A percentile compares a stretch with the other conserved stretches of the same genome.
These are phyloP conservation scores for Coniophora puteana DNA, from an alignment of 1,284 basidiomycete genomes.

Conservation along the genomic window DNA sequence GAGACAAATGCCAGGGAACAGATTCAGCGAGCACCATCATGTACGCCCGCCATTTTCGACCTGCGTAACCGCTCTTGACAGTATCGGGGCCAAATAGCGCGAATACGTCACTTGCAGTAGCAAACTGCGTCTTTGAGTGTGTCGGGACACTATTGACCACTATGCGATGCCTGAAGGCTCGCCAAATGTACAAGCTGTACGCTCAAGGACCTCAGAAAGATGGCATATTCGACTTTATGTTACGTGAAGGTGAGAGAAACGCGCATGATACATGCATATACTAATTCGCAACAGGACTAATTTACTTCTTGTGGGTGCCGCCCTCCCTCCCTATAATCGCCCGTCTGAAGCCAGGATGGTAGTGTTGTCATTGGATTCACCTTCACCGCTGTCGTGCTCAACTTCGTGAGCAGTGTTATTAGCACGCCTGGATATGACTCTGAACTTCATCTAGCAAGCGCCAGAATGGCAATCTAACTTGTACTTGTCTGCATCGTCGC, in stretches of 20 bases:
- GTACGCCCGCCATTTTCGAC: too few species aligned
- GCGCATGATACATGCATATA: background rate
- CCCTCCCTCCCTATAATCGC: too few species aligned
- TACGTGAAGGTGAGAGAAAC: conserved; percentile 21
- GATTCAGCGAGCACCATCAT: background rate
- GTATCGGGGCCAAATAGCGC: too few species aligned
- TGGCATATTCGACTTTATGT: conserved; percentile 13
- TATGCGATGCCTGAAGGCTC: conserved; percentile 25
- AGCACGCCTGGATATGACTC: background rate
- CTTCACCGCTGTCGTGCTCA: conserved; percentile 22
- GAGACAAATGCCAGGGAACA: conserved; percentile 12
- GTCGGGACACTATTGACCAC: conserved; percentile 23
- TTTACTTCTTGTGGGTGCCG: conserved; percentile 24
- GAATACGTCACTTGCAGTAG: conserved; percentile 24
- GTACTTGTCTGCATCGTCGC: too few species aligned
- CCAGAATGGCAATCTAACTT: background rate
- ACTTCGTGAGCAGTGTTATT: conserved; percentile 22
- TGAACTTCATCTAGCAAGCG: background rate
- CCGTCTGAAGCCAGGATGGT: background rate
- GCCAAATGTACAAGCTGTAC: conserved; percentile 11
- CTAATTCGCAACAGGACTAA: conserved; percentile 14
- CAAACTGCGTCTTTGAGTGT: conserved; percentile 27
- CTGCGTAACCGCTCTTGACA: too few species aligned
- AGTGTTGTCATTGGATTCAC: conserved; percentile 27
- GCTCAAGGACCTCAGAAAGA: conserved; percentile 7